Percentiles rank a stretch among this genome's conserved stretches.
Conservation (phyloP, 1,139 yeast species). For the Nakaseomyces nivariensis region DNA sequence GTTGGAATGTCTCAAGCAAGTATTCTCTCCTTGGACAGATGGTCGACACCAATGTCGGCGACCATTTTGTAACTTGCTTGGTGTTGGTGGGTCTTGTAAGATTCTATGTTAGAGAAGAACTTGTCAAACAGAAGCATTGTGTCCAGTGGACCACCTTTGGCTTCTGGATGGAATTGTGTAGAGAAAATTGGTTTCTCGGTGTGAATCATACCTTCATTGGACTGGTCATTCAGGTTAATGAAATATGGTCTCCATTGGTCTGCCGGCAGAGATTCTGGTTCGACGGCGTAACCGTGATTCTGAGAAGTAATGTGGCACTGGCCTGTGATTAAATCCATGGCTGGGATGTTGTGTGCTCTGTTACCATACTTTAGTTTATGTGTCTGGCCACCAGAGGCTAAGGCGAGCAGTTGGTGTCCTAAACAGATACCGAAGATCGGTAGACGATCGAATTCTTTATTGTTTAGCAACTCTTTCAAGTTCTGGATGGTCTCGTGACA, state of each 20-base stretch:
- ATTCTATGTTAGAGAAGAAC: constrained; percentile 61
- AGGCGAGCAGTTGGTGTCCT: constrained; percentile 91
- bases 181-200: constrained; percentile 79
- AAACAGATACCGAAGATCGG: constrained; percentile 96
- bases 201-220: constrained; percentile 96
- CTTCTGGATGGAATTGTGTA: constrained; percentile 98
- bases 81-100: constrained; percentile 40
- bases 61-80: constrained; percentile 35
- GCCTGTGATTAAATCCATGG: constrained; percentile 80
- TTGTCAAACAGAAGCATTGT: constrained; percentile 84
- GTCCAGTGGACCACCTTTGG: constrained; percentile 97
- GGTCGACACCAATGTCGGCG: constrained; percentile 26
- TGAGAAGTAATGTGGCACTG: constrained; percentile 95
- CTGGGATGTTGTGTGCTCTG: constrained; percentile 97
- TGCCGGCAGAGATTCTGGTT: constrained; percentile 55
- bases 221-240: constrained; percentile 85
- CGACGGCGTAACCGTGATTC: constrained; percentile 97
- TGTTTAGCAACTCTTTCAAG: constrained; percentile 61
- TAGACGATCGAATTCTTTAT: constrained; percentile 41
- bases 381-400: constrained; percentile 91
- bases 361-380: constrained; percentile 92
- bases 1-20: constrained; percentile 3
- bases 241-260: constrained; percentile 78
- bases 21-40: constrained; percentile 81
- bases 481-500: constrained; percentile 72